These are phyloP conservation scores for Rhizopus arrhizus DNA, from an alignment of 371 early-diverging fungal species.

Conservation along the genomic window DNA sequence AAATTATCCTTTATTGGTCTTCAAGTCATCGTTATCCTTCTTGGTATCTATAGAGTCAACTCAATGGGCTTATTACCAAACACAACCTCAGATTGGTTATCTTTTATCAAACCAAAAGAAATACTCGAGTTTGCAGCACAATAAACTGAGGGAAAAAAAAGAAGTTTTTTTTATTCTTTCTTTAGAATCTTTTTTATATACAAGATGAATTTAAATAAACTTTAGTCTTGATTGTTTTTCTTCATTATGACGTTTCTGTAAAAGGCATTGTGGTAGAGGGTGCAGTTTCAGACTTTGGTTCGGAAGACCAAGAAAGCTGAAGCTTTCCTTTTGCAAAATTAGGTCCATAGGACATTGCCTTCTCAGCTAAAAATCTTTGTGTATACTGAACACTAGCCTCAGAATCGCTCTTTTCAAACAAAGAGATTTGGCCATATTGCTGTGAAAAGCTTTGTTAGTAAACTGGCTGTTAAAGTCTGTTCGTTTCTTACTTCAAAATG, in stretches of 20 bases:
- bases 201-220: constrained; percentile 5
- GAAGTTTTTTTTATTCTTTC: neutral
- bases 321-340: constrained; percentile 29
- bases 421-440: constrained; percentile 59
- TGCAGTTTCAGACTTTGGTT: constrained; percentile 3
- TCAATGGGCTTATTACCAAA: constrained; percentile 97
- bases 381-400: constrained; percentile 37
- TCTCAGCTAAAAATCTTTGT: constrained; percentile 51
- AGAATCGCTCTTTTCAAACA: constrained; percentile 32
- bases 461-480: neutral
- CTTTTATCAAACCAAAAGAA: constrained; percentile 83
- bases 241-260: constrained; percentile 1
- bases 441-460: constrained; percentile 22
- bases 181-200: constrained; percentile 2
- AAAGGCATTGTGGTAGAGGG: neutral
- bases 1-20: constrained; percentile 81
- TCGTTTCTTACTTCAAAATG: constrained; percentile 61
- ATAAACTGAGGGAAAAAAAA: neutral
- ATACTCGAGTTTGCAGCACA: constrained; percentile 35
- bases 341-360: constrained; percentile 36
- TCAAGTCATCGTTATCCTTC: constrained; percentile 73
- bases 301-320: constrained; percentile 27
- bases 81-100: constrained; percentile 92
- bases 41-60: constrained; percentile 90
- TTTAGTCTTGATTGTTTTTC: constrained; percentile 7